Base-by-base conservation (phyloP, 2,329 filamentous ascomycete species). In the Dactylellina sp. region DNA sequence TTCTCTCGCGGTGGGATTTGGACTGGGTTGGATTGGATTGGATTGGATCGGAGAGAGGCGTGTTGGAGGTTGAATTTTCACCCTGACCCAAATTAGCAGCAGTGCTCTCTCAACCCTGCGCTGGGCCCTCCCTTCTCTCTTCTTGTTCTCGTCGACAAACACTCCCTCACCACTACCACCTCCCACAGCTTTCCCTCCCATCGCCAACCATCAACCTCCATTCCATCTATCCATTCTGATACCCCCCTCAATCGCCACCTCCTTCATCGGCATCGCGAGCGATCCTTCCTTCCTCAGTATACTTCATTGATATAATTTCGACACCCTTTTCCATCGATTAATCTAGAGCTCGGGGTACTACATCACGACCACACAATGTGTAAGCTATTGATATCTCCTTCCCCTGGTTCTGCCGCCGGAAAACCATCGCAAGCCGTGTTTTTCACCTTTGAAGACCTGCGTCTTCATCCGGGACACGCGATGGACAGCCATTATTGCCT, bases 1-100 rank as follows among this genome's bases (percentile, higher is more conserved):
- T n/a, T n/a, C n/a, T n/a, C n/a, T n/a, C n/a, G n/a, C n/a, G n/a
- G n/a, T n/a, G n/a, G n/a, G n/a, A n/a, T n/a, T n/a, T n/a, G n/a
- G n/a, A n/a, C n/a, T n/a, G n/a, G n/a, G n/a, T n/a, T n/a, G n/a
- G n/a, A n/a, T n/a, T n/a, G n/a, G n/a, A n/a, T n/a, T n/a, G n/a
- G n/a, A n/a, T n/a, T n/a, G n/a, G n/a, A n/a, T n/a, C n/a, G n/a
- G n/a, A n/a, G n/a, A n/a, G n/a, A 14, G 9, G 37, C 9, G n/a
- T 32, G 32, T 39, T 55, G 37, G 18, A 32, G 39, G 53, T 7
- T 44, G 22, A 28, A 42, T 35, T 60, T 47, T 72, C 68, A 60
- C 66, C 68, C 68, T 72, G 68, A 72, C 68, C 64, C 47, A 72
- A 72, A 72, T 72, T 72, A 57, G 60, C 60, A 18, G 9, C 16